phyloP scores from a whole-genome alignment of 2,329 filamentous ascomycete species.

The Curvularia lunata region DNA sequence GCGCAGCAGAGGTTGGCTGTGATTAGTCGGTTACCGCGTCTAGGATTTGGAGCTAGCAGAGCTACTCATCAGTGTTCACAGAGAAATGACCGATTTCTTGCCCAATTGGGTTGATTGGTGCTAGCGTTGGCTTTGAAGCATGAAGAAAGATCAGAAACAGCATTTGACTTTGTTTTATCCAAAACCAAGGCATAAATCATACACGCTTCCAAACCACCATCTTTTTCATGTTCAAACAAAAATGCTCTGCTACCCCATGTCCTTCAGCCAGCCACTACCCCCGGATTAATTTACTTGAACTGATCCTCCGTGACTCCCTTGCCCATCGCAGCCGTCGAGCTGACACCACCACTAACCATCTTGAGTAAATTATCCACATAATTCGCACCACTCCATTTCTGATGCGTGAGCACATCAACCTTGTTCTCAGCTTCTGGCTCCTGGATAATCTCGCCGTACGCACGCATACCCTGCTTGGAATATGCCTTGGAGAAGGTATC shows the following conservation, averaged over 20 bases:
- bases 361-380: constrained; percentile 95
- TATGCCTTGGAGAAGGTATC: constrained; percentile 88
- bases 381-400: constrained; percentile 97
- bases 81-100: too few relatives aligned
- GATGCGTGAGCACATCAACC: constrained; percentile 96
- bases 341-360: constrained; percentile 95
- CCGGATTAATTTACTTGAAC: constrained; percentile 65
- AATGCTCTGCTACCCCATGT: neutral
- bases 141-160: neutral
- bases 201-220: neutral
- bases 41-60: too few relatives aligned
- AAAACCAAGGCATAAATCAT: neutral
- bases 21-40: too few relatives aligned
- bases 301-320: constrained; percentile 98
- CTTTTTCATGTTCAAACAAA: neutral
- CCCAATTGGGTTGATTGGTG: too few relatives aligned
- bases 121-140: too few relatives aligned
- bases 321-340: constrained; percentile 93
- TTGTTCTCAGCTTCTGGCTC: constrained; percentile 93
- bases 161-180: neutral
- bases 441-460: constrained; percentile 96
- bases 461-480: constrained; percentile 84
- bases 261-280: neutral
- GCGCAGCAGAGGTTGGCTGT: too few relatives aligned
- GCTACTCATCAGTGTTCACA: too few relatives aligned